These are phyloP conservation scores for Stevia rebaudiana DNA, from an alignment of 140 eudicot genomes.

Conservation along the genomic window DNA sequence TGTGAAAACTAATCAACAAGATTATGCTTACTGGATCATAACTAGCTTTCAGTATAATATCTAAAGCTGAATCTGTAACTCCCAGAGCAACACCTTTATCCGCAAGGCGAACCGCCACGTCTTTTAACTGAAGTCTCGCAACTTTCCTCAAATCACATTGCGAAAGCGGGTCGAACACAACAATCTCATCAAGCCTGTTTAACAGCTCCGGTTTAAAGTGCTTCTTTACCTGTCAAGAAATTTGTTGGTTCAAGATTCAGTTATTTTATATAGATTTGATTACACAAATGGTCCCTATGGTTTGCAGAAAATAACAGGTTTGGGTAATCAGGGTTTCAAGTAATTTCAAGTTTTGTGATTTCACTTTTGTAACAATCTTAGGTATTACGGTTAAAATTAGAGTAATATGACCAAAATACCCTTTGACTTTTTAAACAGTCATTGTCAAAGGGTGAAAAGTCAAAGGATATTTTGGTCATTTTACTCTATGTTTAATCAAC, in stretches of 20 bases:
- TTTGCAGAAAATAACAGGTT: too few relatives aligned
- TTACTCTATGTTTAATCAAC: too few relatives aligned
- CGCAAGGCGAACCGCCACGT: conserved; percentile 77
- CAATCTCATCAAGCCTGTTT: conserved; percentile 85
- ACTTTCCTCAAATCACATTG: conserved; percentile 76
- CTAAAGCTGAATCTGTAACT: conserved; percentile 78
- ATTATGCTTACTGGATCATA: conserved; percentile 77
- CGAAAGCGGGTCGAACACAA: conserved; percentile 89
- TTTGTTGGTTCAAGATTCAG: not conserved
- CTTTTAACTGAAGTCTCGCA: conserved; percentile 74
- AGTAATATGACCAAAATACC: too few relatives aligned
- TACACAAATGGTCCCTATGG: too few relatives aligned
- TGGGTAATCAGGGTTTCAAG: too few relatives aligned
- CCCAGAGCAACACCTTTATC: conserved; percentile 88
- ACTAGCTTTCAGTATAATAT: conserved; percentile 64
- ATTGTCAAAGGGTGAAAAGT: too few relatives aligned
- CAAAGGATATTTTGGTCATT: too few relatives aligned
- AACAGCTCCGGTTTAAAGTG: conserved; percentile 90
- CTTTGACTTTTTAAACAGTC: too few relatives aligned
- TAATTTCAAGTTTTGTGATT: too few relatives aligned
- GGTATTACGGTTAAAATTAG: too few relatives aligned
- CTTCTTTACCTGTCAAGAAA: conserved; percentile 54
- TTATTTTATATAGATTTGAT: not conserved
- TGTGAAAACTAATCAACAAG: too few relatives aligned
- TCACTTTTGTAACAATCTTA: too few relatives aligned